These are phyloP conservation scores for Cicer bijugum DNA, from an alignment of 306 rosid genomes.

Conservation along the genomic window DNA sequence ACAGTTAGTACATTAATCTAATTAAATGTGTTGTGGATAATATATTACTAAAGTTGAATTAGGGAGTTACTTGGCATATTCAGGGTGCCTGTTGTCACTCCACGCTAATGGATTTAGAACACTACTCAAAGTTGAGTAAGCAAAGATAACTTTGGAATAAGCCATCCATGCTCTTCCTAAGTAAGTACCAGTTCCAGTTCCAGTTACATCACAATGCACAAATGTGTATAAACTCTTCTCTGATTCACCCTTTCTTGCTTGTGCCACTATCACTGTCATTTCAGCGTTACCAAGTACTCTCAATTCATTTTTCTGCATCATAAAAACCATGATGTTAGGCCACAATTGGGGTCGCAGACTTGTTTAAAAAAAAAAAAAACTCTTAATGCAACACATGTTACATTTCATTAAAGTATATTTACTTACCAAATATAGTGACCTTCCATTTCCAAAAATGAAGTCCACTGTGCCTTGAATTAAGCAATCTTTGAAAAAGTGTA, in stretches of 20 bases:
- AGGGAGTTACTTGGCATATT: constrained; percentile 34
- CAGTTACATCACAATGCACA: constrained; percentile 57
- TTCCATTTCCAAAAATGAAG: constrained; percentile 44
- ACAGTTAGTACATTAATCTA: too few species aligned
- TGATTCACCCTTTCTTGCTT: constrained; percentile 39
- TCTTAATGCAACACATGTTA: background rate
- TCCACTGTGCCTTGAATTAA: constrained; percentile 40
- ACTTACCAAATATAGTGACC: constrained; percentile 41
- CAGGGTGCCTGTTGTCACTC: constrained; percentile 40
- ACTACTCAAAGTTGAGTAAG: constrained; percentile 48
- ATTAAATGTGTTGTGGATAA: too few species aligned
- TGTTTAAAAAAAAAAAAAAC: too few species aligned
- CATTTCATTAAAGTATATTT: background rate
- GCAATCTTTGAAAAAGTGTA: constrained; percentile 38
- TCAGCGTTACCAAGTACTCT: constrained; percentile 36
- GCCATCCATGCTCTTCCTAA: constrained; percentile 69
- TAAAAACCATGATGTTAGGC: background rate
- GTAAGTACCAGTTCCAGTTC: constrained; percentile 45
- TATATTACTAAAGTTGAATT: background rate
- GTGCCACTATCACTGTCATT: constrained; percentile 58
- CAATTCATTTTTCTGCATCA: constrained; percentile 52
- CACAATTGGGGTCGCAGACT: too few species aligned
- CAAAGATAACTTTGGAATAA: constrained; percentile 47
- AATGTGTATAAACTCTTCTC: constrained; percentile 55
- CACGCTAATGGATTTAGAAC: constrained; percentile 51